These are phyloP conservation scores for Triglochin maritima DNA, from an alignment of 106 monocot genomes.

Conservation along the genomic window DNA sequence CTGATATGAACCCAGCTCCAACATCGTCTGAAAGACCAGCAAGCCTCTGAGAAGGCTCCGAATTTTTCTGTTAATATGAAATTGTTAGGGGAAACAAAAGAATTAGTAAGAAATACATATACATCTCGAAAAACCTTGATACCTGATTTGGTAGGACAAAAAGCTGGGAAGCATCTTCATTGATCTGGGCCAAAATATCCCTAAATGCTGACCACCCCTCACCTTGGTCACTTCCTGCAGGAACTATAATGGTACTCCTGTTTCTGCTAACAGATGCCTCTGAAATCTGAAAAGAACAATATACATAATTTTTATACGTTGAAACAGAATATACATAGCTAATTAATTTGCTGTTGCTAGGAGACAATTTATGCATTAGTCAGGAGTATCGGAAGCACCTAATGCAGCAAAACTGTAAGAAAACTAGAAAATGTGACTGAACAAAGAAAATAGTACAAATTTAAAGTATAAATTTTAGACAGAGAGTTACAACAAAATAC, in stretches of 20 bases:
- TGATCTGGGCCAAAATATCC: constrained; percentile 73
- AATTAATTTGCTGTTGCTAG: no score
- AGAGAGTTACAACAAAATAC: no score
- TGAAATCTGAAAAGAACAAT: constrained; percentile 39
- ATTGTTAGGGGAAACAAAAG: background rate
- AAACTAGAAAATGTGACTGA: no score
- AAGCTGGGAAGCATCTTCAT: constrained; percentile 52
- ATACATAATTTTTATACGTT: background rate
- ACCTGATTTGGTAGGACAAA: constrained; percentile 54
- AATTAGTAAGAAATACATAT: background rate
- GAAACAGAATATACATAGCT: no score
- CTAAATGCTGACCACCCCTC: constrained; percentile 88
- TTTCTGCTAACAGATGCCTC: constrained; percentile 91
- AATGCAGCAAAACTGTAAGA: no score
- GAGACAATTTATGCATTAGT: no score
- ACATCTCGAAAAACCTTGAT: background rate
- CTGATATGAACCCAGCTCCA: constrained; percentile 89
- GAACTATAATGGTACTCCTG: constrained; percentile 84
- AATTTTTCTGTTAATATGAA: constrained; percentile 28
- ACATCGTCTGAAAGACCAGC: constrained; percentile 95
- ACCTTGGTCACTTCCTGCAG: constrained; percentile 69
- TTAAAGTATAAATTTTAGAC: no score
- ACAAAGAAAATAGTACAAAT: no score
- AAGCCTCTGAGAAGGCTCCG: constrained; percentile 52
- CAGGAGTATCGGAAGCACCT: no score